These are phyloP conservation scores for Eucalyptus grandis DNA, from an alignment of 345 rosid genomes.

Conservation along the genomic window DNA sequence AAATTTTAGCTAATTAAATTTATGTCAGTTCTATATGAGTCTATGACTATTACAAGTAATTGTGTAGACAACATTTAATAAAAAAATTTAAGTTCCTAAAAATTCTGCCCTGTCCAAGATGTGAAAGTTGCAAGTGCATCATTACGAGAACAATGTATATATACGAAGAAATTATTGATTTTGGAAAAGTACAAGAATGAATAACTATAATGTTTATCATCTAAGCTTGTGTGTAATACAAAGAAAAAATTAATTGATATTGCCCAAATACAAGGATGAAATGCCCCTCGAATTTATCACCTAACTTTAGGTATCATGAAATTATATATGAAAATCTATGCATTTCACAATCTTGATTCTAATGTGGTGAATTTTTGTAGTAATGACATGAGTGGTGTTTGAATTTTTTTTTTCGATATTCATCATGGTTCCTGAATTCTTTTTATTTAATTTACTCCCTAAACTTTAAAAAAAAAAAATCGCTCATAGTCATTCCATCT, in stretches of 20 bases:
- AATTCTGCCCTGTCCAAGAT: fast-evolving
- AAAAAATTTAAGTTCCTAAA: fast-evolving
- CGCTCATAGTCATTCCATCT: neutral
- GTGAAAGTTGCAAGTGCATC: neutral
- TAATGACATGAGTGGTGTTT: too few relatives aligned
- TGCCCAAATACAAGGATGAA: neutral
- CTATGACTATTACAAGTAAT: neutral
- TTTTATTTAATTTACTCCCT: neutral
- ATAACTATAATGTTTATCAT: too few relatives aligned
- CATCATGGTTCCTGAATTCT: fast-evolving
- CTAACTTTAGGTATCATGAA: neutral
- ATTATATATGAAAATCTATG: neutral
- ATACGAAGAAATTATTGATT: neutral
- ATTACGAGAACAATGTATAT: too few relatives aligned
- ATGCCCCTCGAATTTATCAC: neutral
- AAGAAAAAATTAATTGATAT: neutral
- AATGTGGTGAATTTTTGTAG: neutral
- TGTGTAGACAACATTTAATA: neutral
- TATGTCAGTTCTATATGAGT: too few relatives aligned
- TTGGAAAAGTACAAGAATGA: too few relatives aligned
- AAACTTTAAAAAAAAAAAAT: too few relatives aligned
- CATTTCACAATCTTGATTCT: neutral
- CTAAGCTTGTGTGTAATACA: too few relatives aligned
- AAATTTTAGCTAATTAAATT: neutral
- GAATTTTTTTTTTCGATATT: too few relatives aligned